Conservation (phyloP, 2,329 filamentous ascomycete species). For the Fusarium sacchari region DNA sequence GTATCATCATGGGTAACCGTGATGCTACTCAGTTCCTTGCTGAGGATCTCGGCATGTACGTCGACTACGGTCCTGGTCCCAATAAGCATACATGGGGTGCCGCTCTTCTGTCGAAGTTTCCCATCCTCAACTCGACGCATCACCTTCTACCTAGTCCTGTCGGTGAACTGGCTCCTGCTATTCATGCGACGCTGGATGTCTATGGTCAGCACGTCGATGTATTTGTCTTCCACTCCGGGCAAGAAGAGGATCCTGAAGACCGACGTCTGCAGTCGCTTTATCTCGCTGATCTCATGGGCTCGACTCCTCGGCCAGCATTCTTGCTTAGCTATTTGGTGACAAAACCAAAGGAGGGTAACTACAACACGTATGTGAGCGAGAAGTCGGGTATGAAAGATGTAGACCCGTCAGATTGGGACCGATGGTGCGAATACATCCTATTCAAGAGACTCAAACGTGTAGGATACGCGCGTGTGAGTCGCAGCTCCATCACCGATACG, state of each 20-base stretch:
- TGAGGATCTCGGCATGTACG: conserved; percentile 98
- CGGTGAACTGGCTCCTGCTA: conserved; percentile 93
- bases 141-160: conserved; percentile 93
- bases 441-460: conserved; percentile 88
- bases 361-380: conserved; percentile 92
- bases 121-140: conserved; percentile 95
- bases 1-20: conserved; percentile 99
- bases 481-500: conserved; percentile 94
- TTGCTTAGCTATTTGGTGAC: conserved; percentile 93
- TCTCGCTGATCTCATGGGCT: conserved; percentile 87
- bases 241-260: conserved; percentile 96
- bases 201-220: conserved; percentile 92
- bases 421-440: conserved; percentile 99
- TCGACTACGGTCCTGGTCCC: conserved; percentile 94
- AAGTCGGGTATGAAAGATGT: conserved; percentile 94
- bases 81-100: conserved; percentile 99
- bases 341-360: conserved; percentile 90
- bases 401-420: conserved; percentile 90
- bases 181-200: conserved; percentile 94
- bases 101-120: conserved; percentile 94
- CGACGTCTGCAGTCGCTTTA: conserved; percentile 87
- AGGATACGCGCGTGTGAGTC: conserved; percentile 88
- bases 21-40: conserved; percentile 95
- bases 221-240: conserved; percentile 98
- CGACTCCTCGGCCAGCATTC: conserved; percentile 80